These are phyloP conservation scores for Orbilia ellipsospora DNA, from an alignment of 2,329 filamentous ascomycete genomes.

Conservation along the genomic window DNA sequence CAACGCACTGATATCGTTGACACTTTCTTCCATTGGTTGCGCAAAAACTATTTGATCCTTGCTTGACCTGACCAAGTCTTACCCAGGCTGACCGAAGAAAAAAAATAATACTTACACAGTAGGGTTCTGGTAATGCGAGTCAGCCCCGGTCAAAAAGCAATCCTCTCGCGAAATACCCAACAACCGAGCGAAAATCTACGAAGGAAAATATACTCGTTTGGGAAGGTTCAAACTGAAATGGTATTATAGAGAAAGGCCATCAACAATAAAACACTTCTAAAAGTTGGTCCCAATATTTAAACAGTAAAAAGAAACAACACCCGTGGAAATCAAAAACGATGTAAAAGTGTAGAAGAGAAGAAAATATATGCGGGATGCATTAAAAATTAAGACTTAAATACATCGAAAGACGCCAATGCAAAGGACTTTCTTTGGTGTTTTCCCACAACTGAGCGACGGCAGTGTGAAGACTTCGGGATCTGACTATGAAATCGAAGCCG, in stretches of 20 bases:
- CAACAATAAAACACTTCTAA: conserved; percentile 54
- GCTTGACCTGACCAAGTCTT: background rate
- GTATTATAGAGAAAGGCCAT: conserved; percentile 51
- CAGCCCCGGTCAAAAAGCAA: no score
- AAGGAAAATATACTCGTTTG: background rate
- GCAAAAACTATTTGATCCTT: conserved; percentile 3
- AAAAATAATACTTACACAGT: no score
- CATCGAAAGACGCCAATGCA: conserved; percentile 55
- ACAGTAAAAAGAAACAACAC: conserved; percentile 51
- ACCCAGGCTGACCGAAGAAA: conserved; percentile 28
- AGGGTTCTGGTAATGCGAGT: no score
- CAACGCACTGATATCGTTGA: conserved; percentile 18
- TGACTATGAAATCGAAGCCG: conserved; percentile 23
- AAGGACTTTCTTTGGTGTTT: conserved; percentile 45
- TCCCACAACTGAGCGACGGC: conserved; percentile 42
- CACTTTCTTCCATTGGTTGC: conserved; percentile 25
- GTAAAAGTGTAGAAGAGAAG: conserved; percentile 14
- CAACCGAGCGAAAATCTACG: background rate
- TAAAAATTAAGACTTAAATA: conserved; percentile 56
- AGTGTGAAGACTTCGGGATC: conserved; percentile 25
- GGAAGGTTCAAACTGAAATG: conserved; percentile 38
- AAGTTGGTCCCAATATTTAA: conserved; percentile 39
- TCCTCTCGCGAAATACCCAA: background rate
- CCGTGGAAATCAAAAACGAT: conserved; percentile 15
- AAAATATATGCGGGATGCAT: conserved; percentile 46